Percentiles rank a stretch among this genome's conserved stretches.
Evolutionary conservation across 495 filamentous ascomycete genomes (phyloP).

Genomic region (Hypomontagnella submonticulosa): DNA sequence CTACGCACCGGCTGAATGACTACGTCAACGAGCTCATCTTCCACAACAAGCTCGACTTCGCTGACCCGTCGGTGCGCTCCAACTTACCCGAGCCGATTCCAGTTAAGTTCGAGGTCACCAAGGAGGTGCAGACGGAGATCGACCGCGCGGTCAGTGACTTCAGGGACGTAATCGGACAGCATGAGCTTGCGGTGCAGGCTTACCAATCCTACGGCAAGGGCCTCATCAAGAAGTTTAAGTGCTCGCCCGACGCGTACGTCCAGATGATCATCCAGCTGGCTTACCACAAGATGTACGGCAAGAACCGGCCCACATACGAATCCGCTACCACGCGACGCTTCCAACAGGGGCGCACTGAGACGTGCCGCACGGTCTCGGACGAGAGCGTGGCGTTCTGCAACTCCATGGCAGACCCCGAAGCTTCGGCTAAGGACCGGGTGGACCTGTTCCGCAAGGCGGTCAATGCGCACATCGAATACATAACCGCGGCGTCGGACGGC

Average conservation of each 20-base stretch:
- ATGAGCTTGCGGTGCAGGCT: constrained; percentile 92
- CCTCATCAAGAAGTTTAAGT: constrained; percentile 99
- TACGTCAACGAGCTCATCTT: constrained; percentile 89
- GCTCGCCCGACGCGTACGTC: constrained; percentile 96
- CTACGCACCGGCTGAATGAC: constrained; percentile 96
- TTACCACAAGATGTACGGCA: constrained; percentile 99
- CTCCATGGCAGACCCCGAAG: constrained; percentile 75
- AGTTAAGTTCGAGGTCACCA: constrained; percentile 80
- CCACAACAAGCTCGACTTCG: constrained; percentile 89
- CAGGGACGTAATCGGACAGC: constrained; percentile 78
- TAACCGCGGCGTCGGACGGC: constrained; percentile 85
- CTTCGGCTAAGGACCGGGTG: constrained; percentile 70
- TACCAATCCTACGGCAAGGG: constrained; percentile 99
- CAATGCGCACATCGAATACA: constrained; percentile 87
- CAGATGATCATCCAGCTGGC: constrained; percentile 99
- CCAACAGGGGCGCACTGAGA: constrained; percentile 96
- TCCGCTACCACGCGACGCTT: constrained; percentile 93
- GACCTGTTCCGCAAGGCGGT: constrained; percentile 84
- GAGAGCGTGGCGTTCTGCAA: constrained; percentile 93
- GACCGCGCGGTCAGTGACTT: constrained; percentile 81
- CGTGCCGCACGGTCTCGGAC: constrained; percentile 90
- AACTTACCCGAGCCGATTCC: constrained; percentile 82
- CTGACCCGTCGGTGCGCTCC: constrained; percentile 77
- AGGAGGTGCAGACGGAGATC: constrained; percentile 77
- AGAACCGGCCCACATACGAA: constrained; percentile 98